phyloP scores from a whole-genome alignment of 176 grass and related monocot genomes.

The Canna indica region DNA sequence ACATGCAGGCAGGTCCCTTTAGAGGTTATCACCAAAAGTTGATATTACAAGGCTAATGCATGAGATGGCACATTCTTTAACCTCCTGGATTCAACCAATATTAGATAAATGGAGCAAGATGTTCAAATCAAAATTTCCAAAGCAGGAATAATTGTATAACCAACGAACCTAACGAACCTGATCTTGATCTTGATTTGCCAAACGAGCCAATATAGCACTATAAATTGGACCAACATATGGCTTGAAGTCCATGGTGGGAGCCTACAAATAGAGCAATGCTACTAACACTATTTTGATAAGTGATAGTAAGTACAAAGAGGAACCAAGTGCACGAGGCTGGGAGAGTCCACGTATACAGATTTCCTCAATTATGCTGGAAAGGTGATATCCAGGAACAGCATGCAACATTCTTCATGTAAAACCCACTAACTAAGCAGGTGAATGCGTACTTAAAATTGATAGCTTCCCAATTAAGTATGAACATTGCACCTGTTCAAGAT shows the following conservation, averaged over 20 bases:
- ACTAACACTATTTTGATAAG: not conserved
- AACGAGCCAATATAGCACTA: conserved; percentile 75
- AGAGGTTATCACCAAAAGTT: conserved; percentile 83
- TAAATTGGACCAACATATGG: conserved; percentile 73
- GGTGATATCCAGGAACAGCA: too few relatives aligned
- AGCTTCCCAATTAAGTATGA: too few relatives aligned
- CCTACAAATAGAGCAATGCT: conserved; percentile 31
- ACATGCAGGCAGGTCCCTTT: conserved; percentile 72
- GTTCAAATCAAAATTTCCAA: too few relatives aligned
- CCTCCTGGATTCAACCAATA: conserved; percentile 5
- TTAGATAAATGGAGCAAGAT: conserved; percentile 27
- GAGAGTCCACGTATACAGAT: too few relatives aligned
- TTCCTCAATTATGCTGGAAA: too few relatives aligned
- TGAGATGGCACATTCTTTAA: conserved; percentile 23
- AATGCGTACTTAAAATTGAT: too few relatives aligned
- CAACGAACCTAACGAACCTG: conserved; percentile 65
- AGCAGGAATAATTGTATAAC: not conserved
- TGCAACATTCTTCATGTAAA: too few relatives aligned
- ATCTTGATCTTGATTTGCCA: conserved; percentile 99
- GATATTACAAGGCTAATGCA: conserved; percentile 85
- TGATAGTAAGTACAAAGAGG: too few relatives aligned
- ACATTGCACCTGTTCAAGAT: too few relatives aligned
- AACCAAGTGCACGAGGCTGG: too few relatives aligned
- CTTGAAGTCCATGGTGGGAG: conserved; percentile 50
- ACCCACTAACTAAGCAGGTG: too few relatives aligned